These are phyloP conservation scores for Pyrenochaeta sp. DNA, from an alignment of 2,329 filamentous ascomycete genomes.

Conservation along the genomic window DNA sequence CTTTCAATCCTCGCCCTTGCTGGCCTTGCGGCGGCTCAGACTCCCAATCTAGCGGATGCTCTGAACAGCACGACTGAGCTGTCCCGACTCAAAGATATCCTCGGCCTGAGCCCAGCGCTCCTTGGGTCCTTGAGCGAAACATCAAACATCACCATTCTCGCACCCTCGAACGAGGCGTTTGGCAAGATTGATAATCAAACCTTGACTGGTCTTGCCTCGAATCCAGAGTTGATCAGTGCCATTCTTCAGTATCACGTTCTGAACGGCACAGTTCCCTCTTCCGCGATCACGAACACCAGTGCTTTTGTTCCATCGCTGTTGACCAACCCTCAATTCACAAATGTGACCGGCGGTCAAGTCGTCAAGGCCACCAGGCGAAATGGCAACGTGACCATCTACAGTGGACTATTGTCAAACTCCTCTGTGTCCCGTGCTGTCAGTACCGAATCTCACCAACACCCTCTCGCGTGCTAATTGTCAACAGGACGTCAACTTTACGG, in stretches of 20 bases:
- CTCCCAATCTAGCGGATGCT: conserved; percentile 26
- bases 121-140: conserved; percentile 49
- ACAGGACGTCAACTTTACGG: conserved; percentile 55
- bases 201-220: conserved; percentile 33
- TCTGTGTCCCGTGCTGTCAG: conserved; percentile 61
- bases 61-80: conserved; percentile 32
- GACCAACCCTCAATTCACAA: conserved; percentile 61
- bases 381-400: conserved; percentile 60
- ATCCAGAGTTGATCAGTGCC: conserved; percentile 51
- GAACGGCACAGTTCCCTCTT: conserved; percentile 58
- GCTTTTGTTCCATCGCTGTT: conserved; percentile 61
- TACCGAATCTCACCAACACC: neutral
- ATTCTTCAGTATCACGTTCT: conserved; percentile 68
- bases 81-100: conserved; percentile 45
- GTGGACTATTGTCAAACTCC: conserved; percentile 60
- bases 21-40: conserved; percentile 43
- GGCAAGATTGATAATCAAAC: conserved; percentile 49
- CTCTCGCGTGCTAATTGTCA: neutral
- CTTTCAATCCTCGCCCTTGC: conserved; percentile 48
- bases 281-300: conserved; percentile 50
- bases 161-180: conserved; percentile 64
- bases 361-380: conserved; percentile 57
- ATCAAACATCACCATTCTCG: conserved; percentile 66
- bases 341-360: conserved; percentile 68
- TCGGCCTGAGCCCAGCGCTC: conserved; percentile 49